Percentiles rank a stretch among this genome's conserved stretches.
phyloP scores from a whole-genome alignment of 192 early-diverging fungal species.

The Backusella tarrabulga region DNA sequence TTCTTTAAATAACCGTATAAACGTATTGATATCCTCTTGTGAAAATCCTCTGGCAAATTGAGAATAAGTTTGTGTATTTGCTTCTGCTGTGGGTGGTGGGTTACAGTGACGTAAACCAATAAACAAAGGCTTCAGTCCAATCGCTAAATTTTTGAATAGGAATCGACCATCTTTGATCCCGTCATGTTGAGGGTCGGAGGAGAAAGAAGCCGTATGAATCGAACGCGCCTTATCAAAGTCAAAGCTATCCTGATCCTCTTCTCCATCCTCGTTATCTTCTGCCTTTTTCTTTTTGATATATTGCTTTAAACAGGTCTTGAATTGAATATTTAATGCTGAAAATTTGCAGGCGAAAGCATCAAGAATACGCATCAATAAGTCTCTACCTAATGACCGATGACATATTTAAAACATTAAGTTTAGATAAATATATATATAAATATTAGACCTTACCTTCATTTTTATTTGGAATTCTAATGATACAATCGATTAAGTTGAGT shows the following conservation, averaged over 20 bases:
- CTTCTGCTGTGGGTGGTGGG: conserved; percentile 45
- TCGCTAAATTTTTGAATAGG: conserved; percentile 87
- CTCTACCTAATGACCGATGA: conserved; percentile 49
- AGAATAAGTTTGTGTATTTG: conserved; percentile 38
- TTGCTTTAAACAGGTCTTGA: conserved; percentile 58
- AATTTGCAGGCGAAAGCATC: conserved; percentile 84
- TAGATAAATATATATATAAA: not conserved
- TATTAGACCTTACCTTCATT: conserved; percentile 38
- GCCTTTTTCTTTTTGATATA: conserved; percentile 44
- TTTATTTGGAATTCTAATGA: conserved; percentile 68
- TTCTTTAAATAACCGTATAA: conserved; percentile 70
- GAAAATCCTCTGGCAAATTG: conserved; percentile 64
- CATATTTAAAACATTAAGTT: no score
- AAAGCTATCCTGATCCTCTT: conserved; percentile 54
- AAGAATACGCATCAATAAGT: conserved; percentile 77
- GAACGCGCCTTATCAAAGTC: conserved; percentile 58
- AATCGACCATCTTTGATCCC: conserved; percentile 83
- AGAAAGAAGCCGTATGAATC: conserved; percentile 47
- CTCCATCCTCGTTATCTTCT: conserved; percentile 34
- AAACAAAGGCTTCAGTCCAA: conserved; percentile 82
- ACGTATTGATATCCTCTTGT: conserved; percentile 70
- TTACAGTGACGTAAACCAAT: conserved; percentile 72
- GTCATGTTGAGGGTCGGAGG: conserved; percentile 56
- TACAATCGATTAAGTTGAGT: conserved; percentile 86
- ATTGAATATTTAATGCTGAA: conserved; percentile 61